These are phyloP conservation scores for Kluyveromyces dobzhanskii DNA, from an alignment of 805 yeast species.

Conservation along the genomic window DNA sequence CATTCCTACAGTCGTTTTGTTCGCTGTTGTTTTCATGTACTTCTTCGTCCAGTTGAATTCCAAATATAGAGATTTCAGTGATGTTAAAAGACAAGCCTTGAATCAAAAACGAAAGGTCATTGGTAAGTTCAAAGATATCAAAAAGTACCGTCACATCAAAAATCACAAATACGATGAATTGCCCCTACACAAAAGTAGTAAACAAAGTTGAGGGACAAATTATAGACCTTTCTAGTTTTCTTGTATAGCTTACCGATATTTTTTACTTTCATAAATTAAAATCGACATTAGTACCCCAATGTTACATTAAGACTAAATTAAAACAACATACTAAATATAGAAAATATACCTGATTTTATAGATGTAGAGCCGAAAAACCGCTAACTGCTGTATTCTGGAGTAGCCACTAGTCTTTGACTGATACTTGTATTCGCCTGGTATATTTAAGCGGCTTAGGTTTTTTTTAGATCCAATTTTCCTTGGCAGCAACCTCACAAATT, in stretches of 20 bases:
- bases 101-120: constrained; percentile 32
- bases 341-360: too few relatives aligned
- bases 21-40: constrained; percentile 58
- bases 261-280: too few relatives aligned
- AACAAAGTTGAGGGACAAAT: constrained; percentile 13
- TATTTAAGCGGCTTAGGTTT: too few relatives aligned
- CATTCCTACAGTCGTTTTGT: constrained; percentile 56
- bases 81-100: constrained; percentile 31
- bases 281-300: too few relatives aligned
- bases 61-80: constrained; percentile 45
- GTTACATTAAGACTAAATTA: too few relatives aligned
- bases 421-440: too few relatives aligned
- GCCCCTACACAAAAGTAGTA: constrained; percentile 29
- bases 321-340: too few relatives aligned
- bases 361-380: too few relatives aligned
- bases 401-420: too few relatives aligned
- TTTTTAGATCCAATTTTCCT: constrained; percentile 28
- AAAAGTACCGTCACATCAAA: constrained; percentile 24
- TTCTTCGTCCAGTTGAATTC: constrained; percentile 50
- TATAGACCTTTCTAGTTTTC: neutral
- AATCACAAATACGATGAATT: constrained; percentile 35
- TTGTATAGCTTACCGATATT: too few relatives aligned
- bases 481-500: constrained; percentile 31
- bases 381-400: too few relatives aligned
- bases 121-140: constrained; percentile 32